Evolutionary conservation across 2,329 filamentous ascomycete genomes (phyloP).

Genomic region (Clarireedia hainanense): DNA sequence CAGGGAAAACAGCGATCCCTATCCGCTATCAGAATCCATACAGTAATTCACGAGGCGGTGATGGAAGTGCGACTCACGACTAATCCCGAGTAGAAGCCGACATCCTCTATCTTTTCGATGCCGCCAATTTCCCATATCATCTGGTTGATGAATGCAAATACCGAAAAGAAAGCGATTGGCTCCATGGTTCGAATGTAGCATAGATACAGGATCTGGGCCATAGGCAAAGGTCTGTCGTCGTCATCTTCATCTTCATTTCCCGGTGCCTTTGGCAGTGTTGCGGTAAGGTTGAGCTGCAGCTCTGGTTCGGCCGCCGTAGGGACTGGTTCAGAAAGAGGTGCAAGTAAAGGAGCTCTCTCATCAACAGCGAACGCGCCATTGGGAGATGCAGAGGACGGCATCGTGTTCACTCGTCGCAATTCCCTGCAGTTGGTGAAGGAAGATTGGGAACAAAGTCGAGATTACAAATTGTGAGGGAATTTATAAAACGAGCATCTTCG

Average conservation of each 20-base stretch:
- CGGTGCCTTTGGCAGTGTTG: background rate
- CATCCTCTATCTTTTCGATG: conserved; percentile 49
- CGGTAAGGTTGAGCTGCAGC: background rate
- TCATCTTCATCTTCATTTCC: background rate
- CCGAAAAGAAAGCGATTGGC: conserved; percentile 75
- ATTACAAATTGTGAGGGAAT: too few relatives aligned
- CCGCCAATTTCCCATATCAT: conserved; percentile 64
- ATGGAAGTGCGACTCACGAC: conserved; percentile 36
- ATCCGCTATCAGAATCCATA: background rate
- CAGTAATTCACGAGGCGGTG: background rate
- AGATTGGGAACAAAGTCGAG: too few relatives aligned
- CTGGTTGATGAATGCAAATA: conserved; percentile 72
- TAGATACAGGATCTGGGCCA: conserved; percentile 60
- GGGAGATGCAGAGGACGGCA: background rate
- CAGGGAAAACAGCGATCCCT: conserved; percentile 61
- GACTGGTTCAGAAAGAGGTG: background rate
- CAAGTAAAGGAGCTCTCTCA: background rate
- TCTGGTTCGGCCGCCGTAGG: background rate
- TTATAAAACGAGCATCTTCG: too few relatives aligned
- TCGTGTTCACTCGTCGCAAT: background rate
- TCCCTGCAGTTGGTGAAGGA: too few relatives aligned
- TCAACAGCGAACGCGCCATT: background rate
- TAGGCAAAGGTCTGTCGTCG: conserved; percentile 45
- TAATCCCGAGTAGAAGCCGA: conserved; percentile 72
- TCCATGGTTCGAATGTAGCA: conserved; percentile 68